phyloP scores from a whole-genome alignment of 305 asterid species.

The Solanum hybrid region DNA sequence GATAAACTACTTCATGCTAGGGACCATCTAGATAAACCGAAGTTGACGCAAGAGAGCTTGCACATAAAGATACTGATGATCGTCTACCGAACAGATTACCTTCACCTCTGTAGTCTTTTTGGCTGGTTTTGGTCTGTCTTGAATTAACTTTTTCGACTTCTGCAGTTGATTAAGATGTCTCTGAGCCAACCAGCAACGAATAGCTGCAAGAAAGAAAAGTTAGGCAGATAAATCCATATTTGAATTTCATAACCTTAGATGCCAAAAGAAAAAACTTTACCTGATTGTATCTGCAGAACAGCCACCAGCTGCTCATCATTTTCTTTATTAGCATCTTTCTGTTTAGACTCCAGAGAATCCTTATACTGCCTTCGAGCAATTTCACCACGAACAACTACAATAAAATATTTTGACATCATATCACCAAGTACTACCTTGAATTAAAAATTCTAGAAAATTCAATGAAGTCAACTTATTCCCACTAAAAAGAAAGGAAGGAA shows the following conservation, averaged over 20 bases:
- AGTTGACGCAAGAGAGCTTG: slow-evolving; percentile 1
- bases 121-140: slow-evolving; percentile 28
- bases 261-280: slow-evolving; percentile 11
- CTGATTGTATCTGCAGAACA: slow-evolving; percentile 52
- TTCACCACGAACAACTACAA: slow-evolving; percentile 79
- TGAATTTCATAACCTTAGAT: background rate
- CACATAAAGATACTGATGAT: background rate
- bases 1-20: background rate
- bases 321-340: slow-evolving; percentile 28
- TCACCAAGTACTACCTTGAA: background rate
- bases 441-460: background rate
- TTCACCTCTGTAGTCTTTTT: slow-evolving; percentile 40
- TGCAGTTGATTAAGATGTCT: slow-evolving; percentile 36
- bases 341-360: slow-evolving; percentile 28
- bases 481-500: background rate
- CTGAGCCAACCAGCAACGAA: slow-evolving; percentile 81
- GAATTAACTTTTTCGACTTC: slow-evolving; percentile 23
- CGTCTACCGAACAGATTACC: slow-evolving; percentile 32
- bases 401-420: background rate
- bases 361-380: slow-evolving; percentile 45
- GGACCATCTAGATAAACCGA: background rate
- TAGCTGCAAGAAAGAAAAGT: slow-evolving; percentile 39
- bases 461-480: background rate
- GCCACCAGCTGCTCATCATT: slow-evolving; percentile 42
- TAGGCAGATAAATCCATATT: background rate